Base-by-base conservation (phyloP, 495 filamentous ascomycete species). In the Podospora pseudoanserina region DNA sequence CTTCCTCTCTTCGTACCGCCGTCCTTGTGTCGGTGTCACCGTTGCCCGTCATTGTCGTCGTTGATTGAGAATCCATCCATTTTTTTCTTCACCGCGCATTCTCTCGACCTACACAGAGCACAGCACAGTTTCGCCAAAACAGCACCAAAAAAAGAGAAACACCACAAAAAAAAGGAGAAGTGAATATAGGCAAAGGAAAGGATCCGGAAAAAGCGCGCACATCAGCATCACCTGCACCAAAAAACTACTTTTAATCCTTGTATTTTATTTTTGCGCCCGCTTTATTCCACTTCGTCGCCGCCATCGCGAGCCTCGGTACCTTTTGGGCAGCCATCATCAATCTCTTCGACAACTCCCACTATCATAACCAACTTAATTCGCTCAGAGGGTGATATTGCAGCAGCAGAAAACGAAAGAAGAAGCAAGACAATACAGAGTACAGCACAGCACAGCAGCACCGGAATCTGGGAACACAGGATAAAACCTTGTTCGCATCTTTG, bases 1-100 rank as follows among this genome's bases (percentile, higher is more conserved):
- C 75, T 75, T 79, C 78, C 73, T 74, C 78, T 74, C 69, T 77
- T 75, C 74, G 76, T 77, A 73, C 71, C 71, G 73, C 72, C 62
- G 73, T 32, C 70, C 55, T 65, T 65, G 72, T 71, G 71, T 71
- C 71, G 70, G 66, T 68, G 70, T 66, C 66, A 49, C 70, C 64
- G 71, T 74, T 79, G 73, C 55, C 68, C 73, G 68, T 76, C 72
- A 67, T 74, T 68, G 72, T 73, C 68, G 67, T 71, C 68, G 67
- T 71, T 75, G 71, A 63, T 68, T 65, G 67, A 73, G 59, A 66
- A 73, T 60, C 58, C 27, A 65, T 64, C 15, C 32, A 58, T 73
- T 55, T 39, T 70, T 70, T 60, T 55, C 34, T 60, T 64, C 60
- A 28, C 67, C 62, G 55, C 71, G 73, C 74, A 69, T 75, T 74